phyloP scores from a whole-genome alignment of 331 rosid species.

The Erythrophleum ivorense region DNA sequence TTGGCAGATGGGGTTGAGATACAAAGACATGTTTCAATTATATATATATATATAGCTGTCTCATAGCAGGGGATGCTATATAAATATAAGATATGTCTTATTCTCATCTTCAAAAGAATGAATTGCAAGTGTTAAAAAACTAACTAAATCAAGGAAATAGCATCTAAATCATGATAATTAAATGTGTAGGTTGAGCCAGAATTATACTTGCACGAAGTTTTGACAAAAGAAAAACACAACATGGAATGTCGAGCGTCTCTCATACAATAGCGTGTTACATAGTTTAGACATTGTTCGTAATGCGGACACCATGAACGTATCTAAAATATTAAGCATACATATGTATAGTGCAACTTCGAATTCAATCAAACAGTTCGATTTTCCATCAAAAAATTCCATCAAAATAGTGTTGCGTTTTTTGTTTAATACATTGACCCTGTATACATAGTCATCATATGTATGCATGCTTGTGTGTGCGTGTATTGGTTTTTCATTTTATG shows the following conservation, averaged over 20 bases:
- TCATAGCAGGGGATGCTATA: conserved; percentile 24
- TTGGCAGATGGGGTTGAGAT: background rate
- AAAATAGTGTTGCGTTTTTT: background rate
- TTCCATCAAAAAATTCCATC: background rate
- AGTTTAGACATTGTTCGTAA: conserved; percentile 30
- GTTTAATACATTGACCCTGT: background rate
- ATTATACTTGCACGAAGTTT: conserved; percentile 42
- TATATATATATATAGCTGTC: conserved; percentile 29
- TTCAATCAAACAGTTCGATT: conserved; percentile 31
- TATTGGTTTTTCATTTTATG: too few species aligned
- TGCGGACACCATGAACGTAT: conserved; percentile 43
- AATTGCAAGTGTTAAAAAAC: conserved; percentile 41
- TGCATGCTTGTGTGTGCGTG: background rate
- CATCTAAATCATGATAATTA: conserved; percentile 37
- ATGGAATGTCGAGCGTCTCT: conserved; percentile 44
- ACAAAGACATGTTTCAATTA: background rate
- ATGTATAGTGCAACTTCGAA: background rate
- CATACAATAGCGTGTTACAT: conserved; percentile 30
- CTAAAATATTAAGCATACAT: background rate
- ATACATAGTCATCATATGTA: background rate
- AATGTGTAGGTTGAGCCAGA: conserved; percentile 48
- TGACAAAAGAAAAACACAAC: conserved; percentile 1
- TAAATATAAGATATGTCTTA: conserved; percentile 28
- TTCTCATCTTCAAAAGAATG: conserved; percentile 50
- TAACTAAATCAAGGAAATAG: conserved; percentile 4